Base-by-base conservation (phyloP, 2,329 filamentous ascomycete genomes). In the Stagonosporopsis cucurbitacearum region DNA sequence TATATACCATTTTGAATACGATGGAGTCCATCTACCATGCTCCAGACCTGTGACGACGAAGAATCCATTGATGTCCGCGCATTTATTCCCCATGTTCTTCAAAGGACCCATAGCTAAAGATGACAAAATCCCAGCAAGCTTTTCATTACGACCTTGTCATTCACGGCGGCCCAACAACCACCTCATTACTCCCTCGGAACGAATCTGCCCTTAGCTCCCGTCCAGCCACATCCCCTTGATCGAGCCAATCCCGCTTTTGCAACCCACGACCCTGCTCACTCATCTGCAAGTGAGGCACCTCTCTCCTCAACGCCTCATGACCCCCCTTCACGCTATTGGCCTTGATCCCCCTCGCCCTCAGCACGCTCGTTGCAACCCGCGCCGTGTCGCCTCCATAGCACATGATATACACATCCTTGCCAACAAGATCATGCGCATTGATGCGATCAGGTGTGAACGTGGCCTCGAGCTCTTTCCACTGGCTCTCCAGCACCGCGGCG, bases 381-480 rank as follows among this genome's bases (percentile, higher is more conserved):
- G 62, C 60, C 2, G 62, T 64, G 26, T 66, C 64, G 6, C 64
- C 62, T 7, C 54, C 28, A 40, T 66, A 66, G 37, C 62, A 66
- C 13, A 65, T 47, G 3, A 65, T 28, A 25, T 59, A 63, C 5
- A 66, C 60, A 13, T 64, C 56, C 25, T 62, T 65, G 7, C 57
- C 62, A 8, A 40, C 42, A 20, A 66, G 60, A 19, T 65, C 60
- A 32, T 66, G 54, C 15, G 62, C 62, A 26, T 45, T 64, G 37
- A 66, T 59, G 11, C 58, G 58, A 15, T 65, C 63, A 3, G 11
- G 11, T 1, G 60, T 65, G 20, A 66, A 63, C 4, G 61, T 62
- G 8, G 50, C 47, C 15, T 64, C 60, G 9, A 66, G 44, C 42
- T 66, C 64, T 22, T 51, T 62, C 62, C 64, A 66, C 44, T 66